Evolutionary conservation across 1,139 yeast species (phyloP).

Genomic region (Hansenula lynferdii): DNA sequence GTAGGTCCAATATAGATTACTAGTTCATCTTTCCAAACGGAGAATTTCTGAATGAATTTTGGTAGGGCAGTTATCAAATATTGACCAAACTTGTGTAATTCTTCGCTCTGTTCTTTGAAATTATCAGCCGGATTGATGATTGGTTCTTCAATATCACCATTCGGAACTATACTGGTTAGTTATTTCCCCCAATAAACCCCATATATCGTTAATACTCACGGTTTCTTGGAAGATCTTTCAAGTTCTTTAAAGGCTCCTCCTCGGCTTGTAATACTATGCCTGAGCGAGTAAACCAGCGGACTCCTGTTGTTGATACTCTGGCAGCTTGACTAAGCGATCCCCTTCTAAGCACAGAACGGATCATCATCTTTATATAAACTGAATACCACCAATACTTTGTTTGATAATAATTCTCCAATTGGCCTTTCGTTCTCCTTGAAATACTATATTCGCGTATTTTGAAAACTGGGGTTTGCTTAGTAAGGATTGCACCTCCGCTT

Average conservation of each 20-base stretch:
- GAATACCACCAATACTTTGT: no score
- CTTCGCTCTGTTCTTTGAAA: conserved; percentile 64
- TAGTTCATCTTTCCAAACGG: conserved; percentile 90
- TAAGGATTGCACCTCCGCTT: no score
- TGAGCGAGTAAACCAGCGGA: conserved; percentile 2
- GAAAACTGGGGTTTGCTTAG: no score
- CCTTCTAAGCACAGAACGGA: conserved; percentile 5
- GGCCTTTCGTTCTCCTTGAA: no score
- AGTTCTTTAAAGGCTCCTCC: background rate
- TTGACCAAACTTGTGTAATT: conserved; percentile 78
- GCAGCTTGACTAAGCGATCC: background rate
- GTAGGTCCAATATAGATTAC: conserved; percentile 72
- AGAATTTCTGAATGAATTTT: conserved; percentile 75
- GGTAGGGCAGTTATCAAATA: conserved; percentile 79
- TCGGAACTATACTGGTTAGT: conserved; percentile 4
- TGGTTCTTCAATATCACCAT: conserved; percentile 45
- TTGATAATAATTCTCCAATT: no score
- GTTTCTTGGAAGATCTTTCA: background rate
- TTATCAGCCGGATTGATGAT: conserved; percentile 76
- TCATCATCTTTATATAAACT: no score
- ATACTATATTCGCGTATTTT: no score
- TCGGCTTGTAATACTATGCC: background rate
- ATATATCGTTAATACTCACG: background rate
- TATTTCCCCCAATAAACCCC: background rate
- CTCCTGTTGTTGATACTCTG: background rate